Conservation (phyloP, 2,329 filamentous ascomycete species). For the Colletotrichum brevisporum region DNA sequence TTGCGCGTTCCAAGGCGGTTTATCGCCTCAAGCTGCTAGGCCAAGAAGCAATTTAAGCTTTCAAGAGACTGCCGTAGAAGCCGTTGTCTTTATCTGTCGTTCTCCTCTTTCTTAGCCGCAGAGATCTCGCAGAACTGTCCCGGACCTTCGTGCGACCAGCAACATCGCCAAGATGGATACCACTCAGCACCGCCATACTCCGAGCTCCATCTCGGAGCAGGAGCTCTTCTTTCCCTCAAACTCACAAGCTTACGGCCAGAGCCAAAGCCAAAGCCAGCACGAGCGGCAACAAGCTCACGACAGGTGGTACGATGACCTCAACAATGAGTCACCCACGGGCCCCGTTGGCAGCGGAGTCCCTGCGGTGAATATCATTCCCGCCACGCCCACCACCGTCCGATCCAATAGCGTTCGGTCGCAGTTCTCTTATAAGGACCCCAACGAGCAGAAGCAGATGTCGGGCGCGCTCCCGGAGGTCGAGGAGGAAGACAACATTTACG, state of each 20-base stretch:
- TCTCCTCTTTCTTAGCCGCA: neutral
- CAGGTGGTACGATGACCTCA: slow-evolving; percentile 31
- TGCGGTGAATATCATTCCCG: slow-evolving; percentile 37
- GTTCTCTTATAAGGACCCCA: slow-evolving; percentile 24
- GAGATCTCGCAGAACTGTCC: neutral
- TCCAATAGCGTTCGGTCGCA: slow-evolving; percentile 38
- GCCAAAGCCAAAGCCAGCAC: slow-evolving; percentile 22
- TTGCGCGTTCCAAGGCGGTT: slow-evolving; percentile 33
- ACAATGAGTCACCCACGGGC: slow-evolving; percentile 31
- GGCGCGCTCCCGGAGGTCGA: slow-evolving; percentile 27
- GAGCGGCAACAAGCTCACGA: slow-evolving; percentile 21
- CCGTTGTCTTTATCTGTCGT: neutral
- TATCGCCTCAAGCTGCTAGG: slow-evolving; percentile 16
- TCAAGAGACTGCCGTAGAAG: slow-evolving; percentile 2
- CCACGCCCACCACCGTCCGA: slow-evolving; percentile 35
- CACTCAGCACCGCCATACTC: slow-evolving; percentile 32
- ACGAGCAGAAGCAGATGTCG: slow-evolving; percentile 21
- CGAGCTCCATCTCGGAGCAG: slow-evolving; percentile 36
- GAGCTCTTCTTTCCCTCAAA: slow-evolving; percentile 28
- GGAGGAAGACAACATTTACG: slow-evolving; percentile 36
- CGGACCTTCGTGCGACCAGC: slow-evolving; percentile 6
- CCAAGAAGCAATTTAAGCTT: slow-evolving; percentile 35
- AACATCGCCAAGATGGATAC: slow-evolving; percentile 27
- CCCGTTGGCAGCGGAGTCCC: slow-evolving; percentile 33
- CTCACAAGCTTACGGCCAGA: slow-evolving; percentile 16